Evolutionary conservation across 1,139 yeast species (phyloP).

Genomic region (Magnusiomyces sp.): DNA sequence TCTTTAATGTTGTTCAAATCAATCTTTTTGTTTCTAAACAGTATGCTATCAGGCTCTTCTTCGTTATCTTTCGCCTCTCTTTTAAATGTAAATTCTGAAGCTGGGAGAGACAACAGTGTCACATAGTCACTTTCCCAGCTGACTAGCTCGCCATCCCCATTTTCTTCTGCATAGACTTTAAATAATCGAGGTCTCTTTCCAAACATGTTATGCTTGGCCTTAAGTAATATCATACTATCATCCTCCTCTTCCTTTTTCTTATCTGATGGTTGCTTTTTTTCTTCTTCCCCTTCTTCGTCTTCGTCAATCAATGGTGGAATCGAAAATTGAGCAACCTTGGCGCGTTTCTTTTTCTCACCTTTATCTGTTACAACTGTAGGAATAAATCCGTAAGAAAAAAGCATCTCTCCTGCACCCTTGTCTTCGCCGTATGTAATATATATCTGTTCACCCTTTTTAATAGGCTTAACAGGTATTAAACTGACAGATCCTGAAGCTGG

Average conservation of each 20-base stretch:
- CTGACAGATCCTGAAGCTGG: constrained; percentile 22
- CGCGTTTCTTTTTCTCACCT: constrained; percentile 3
- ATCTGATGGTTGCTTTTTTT: constrained; percentile 6
- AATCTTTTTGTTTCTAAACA: constrained; percentile 20
- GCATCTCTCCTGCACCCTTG: constrained; percentile 31
- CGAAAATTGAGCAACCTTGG: constrained; percentile 17
- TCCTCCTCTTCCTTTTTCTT: constrained; percentile 13
- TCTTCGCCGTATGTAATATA: constrained; percentile 32
- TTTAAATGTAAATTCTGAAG: constrained; percentile 6
- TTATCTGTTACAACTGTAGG: constrained; percentile 23
- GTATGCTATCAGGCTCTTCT: neutral
- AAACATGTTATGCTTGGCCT: constrained; percentile 10
- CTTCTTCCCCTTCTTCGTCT: constrained; percentile 13
- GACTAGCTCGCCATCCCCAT: neutral
- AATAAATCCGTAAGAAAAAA: constrained; percentile 36
- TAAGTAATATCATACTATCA: constrained; percentile 14
- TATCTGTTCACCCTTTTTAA: constrained; percentile 24
- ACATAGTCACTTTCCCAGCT: constrained; percentile 8
- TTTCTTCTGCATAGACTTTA: constrained; percentile 1
- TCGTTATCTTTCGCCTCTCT: neutral
- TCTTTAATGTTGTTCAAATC: constrained; percentile 42
- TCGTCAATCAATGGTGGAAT: constrained; percentile 20
- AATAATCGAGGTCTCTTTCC: constrained; percentile 9
- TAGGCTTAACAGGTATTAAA: constrained; percentile 15
- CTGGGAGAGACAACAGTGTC: constrained; percentile 9